phyloP scores from a whole-genome alignment of 2,329 filamentous ascomycete species.

The Apiospora koreana region DNA sequence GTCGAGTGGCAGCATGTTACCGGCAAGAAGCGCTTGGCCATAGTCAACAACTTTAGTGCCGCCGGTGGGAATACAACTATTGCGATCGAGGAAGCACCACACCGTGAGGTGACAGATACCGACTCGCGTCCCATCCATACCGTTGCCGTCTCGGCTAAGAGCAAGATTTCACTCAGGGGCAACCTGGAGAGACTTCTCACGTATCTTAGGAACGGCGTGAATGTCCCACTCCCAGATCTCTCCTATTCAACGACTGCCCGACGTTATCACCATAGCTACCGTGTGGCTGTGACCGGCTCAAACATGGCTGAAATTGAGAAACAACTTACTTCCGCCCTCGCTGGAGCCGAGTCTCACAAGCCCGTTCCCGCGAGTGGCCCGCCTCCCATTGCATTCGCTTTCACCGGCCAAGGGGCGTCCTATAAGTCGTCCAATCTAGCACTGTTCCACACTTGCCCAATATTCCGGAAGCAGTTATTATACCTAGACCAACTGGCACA shows the following conservation, averaged over 20 bases:
- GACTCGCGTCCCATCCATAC: conserved; percentile 41
- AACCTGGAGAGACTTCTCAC: conserved; percentile 43
- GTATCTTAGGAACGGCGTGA: no score
- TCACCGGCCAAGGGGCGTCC: conserved; percentile 46
- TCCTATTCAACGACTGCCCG: conserved; percentile 58
- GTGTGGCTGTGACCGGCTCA: conserved; percentile 29
- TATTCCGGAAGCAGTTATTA: conserved; percentile 37
- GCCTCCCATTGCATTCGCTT: conserved; percentile 38
- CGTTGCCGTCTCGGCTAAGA: conserved; percentile 48
- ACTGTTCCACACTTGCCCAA: conserved; percentile 28
- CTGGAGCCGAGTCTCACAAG: conserved; percentile 19
- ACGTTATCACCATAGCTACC: conserved; percentile 33
- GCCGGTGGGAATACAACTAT: conserved; percentile 59
- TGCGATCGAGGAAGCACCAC: conserved; percentile 46
- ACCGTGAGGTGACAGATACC: neutral
- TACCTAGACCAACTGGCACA: no score
- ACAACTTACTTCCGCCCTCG: neutral
- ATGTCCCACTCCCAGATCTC: conserved; percentile 41
- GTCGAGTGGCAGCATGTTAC: neutral
- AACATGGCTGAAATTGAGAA: neutral
- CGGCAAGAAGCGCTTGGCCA: conserved; percentile 17
- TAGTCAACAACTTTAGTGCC: conserved; percentile 57
- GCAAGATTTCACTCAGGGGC: conserved; percentile 38
- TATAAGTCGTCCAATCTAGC: conserved; percentile 32
- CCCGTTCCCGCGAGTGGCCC: conserved; percentile 21